Conservation (phyloP, 257 asterid species). For the Verbascum thapsus region DNA sequence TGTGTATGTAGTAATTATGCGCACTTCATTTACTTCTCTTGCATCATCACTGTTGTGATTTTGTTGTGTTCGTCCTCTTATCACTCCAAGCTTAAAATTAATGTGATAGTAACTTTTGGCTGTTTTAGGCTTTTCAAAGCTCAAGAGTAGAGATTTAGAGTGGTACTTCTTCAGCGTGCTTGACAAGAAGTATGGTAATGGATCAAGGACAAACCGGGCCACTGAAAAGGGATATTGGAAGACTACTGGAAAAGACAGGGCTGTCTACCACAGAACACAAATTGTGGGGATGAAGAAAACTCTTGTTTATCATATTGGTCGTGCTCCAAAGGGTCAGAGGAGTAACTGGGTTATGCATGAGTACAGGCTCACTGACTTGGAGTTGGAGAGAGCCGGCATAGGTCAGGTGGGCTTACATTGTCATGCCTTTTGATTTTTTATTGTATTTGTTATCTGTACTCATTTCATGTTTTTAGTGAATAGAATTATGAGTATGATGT, state of each 20-base stretch:
- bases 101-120: constrained; percentile 7
- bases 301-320: constrained; percentile 83
- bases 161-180: constrained; percentile 91
- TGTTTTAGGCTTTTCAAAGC: constrained; percentile 63
- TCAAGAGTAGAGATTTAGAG: constrained; percentile 80
- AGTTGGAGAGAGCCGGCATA: constrained; percentile 70
- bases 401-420: constrained; percentile 71
- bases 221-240: constrained; percentile 94
- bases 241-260: constrained; percentile 93
- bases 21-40: neutral
- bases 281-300: constrained; percentile 97
- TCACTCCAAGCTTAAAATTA: constrained; percentile 11
- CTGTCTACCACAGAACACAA: constrained; percentile 65
- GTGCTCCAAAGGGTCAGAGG: constrained; percentile 94
- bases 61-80: constrained; percentile 1
- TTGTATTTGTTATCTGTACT: constrained; percentile 11
- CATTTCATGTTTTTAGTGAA: no score
- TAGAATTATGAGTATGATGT: neutral
- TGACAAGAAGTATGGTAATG: constrained; percentile 91
- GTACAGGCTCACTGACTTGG: constrained; percentile 79
- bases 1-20: neutral
- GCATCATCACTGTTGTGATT: neutral
- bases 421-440: no score
- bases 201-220: constrained; percentile 88
- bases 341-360: constrained; percentile 98